Base-by-base conservation (phyloP, 345 rosid genomes). In the Litchi chinensis region DNA sequence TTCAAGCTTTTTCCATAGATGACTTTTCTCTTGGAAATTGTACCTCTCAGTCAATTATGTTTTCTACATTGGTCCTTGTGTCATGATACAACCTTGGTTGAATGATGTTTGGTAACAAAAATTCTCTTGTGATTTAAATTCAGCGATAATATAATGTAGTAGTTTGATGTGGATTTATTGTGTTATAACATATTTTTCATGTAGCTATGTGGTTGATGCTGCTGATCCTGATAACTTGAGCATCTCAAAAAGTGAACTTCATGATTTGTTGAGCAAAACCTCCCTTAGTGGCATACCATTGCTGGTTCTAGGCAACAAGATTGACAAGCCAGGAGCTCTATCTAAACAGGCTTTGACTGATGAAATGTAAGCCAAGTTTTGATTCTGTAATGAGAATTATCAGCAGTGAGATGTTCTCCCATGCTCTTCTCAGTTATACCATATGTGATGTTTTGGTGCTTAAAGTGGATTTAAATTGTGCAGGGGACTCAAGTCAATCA, bases 141-240 rank as follows among this genome's bases (percentile, higher is more conserved):
- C 44, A 64, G 60, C 50, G 8, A 40, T 39, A 52, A 13, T 39
- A 46, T 9, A 39, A 13, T 40, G 22, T 7, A 19, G 19, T 21
- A 52, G 15, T 67, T 67, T 48, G 37, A 41, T 77, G 62, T 43
- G 8, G n/a, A 68, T 68, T n/a, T 40, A 54, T 19, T 12, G 9
- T 57, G 3, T 48, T 59, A 18, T 66, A 28, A 77, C 52, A 66
- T n/a, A 67, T 6, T 64, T 52, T 77, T 76, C 62, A 28, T 56
- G 69, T 85, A 93, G 98, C 64, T 93, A 90, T 81, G 95, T 93
- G 64, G 98, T 95, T 48, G 98, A 95, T 85, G 97, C 95, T 67
- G 97, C 98, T 74, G 98, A 95, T 86, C 86, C 87, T 60, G 98
- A 95, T 80, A 91, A 91, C 81, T 80, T 95, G 28, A 88, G 91